phyloP scores from a whole-genome alignment of 2,329 filamentous ascomycete genomes.

The Aplosporella prunicola region DNA sequence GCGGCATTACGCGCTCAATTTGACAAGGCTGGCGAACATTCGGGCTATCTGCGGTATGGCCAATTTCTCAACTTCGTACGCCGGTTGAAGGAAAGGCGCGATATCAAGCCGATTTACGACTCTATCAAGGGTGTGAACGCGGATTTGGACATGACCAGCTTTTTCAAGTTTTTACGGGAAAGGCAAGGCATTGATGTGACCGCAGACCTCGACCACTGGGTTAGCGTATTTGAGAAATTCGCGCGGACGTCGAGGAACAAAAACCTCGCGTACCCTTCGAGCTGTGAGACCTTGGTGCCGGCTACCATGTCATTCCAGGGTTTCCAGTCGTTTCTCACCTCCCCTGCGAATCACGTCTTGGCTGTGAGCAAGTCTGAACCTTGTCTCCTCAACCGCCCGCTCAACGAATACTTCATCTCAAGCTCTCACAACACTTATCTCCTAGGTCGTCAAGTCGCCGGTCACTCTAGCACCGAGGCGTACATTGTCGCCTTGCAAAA shows the following conservation, averaged over 20 bases:
- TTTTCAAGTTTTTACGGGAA: constrained; percentile 63
- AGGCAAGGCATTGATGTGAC: constrained; percentile 70
- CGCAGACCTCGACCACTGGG: constrained; percentile 56
- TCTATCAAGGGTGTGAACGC: constrained; percentile 46
- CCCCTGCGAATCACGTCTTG: constrained; percentile 54
- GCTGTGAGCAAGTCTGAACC: constrained; percentile 51
- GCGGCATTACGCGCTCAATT: constrained; percentile 67
- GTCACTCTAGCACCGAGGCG: constrained; percentile 85
- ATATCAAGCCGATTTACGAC: constrained; percentile 67
- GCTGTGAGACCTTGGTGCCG: constrained; percentile 29
- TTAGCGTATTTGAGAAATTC: constrained; percentile 61
- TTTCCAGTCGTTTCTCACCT: constrained; percentile 51
- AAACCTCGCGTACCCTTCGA: constrained; percentile 2
- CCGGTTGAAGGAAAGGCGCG: constrained; percentile 72
- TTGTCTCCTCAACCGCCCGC: constrained; percentile 65
- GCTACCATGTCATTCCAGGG: constrained; percentile 65
- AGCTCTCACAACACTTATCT: constrained; percentile 99
- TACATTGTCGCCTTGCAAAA: constrained; percentile 84
- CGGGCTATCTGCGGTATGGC: constrained; percentile 60
- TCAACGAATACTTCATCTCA: constrained; percentile 97
- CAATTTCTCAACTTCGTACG: constrained; percentile 80
- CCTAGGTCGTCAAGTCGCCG: constrained; percentile 78
- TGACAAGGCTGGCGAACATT: constrained; percentile 56
- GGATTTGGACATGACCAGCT: constrained; percentile 61
- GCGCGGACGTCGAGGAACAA: constrained; percentile 27